Evolutionary conservation across 129 eudicot genomes (phyloP).

Genomic region (Arctium lappa): DNA sequence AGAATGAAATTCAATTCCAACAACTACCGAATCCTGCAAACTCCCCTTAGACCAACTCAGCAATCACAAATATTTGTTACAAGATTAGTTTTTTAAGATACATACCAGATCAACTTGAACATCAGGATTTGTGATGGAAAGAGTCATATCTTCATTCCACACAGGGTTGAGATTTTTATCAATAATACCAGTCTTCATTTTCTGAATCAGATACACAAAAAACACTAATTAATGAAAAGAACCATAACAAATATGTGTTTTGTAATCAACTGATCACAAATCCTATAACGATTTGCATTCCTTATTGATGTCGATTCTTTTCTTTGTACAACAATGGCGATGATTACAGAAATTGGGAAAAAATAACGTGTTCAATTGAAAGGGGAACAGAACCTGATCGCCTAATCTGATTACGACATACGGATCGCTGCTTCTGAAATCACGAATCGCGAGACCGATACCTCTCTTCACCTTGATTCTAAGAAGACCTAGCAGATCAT

Average conservation of each 20-base stretch:
- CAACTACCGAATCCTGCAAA: too few relatives aligned
- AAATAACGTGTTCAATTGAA: background rate
- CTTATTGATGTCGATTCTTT: background rate
- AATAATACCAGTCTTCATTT: conserved; percentile 61
- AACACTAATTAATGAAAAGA: background rate
- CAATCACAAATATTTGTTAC: background rate
- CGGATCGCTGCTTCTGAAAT: conserved; percentile 70
- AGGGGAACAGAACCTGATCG: conserved; percentile 37
- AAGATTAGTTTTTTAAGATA: background rate
- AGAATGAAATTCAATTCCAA: too few relatives aligned
- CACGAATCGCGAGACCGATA: conserved; percentile 60
- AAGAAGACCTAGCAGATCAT: conserved; percentile 64
- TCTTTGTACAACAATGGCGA: background rate
- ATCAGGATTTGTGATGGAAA: conserved; percentile 52
- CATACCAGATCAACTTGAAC: conserved; percentile 50
- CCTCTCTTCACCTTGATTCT: conserved; percentile 61
- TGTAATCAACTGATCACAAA: background rate
- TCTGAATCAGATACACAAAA: conserved; percentile 36
- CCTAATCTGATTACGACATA: conserved; percentile 62
- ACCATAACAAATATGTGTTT: background rate
- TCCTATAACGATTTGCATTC: background rate
- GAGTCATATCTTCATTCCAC: conserved; percentile 83
- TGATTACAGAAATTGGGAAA: background rate
- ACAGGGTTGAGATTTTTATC: conserved; percentile 58
- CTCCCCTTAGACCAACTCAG: too few relatives aligned